phyloP scores from a whole-genome alignment of 2,329 filamentous ascomycete genomes.

The Penicillium frequentans region DNA sequence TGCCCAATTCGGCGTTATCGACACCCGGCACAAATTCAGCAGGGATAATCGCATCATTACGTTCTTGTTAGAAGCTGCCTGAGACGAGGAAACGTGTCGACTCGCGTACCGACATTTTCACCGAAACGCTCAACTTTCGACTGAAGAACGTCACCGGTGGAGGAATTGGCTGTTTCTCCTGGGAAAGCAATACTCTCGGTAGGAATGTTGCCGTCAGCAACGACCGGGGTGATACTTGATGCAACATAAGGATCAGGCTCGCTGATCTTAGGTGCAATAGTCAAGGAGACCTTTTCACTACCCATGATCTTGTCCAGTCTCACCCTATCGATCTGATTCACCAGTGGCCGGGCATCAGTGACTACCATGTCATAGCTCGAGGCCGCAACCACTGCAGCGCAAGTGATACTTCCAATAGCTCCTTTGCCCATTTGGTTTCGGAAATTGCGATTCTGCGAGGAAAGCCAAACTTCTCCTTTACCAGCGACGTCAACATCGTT shows the following conservation, averaged over 20 bases:
- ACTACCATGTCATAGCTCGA: slow-evolving; percentile 47
- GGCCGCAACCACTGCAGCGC: slow-evolving; percentile 47
- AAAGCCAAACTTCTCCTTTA: slow-evolving; percentile 46
- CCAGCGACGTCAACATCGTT: slow-evolving; percentile 38
- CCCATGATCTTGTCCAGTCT: neutral
- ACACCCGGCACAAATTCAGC: slow-evolving; percentile 10
- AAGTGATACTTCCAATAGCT: slow-evolving; percentile 33
- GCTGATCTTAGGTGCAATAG: slow-evolving; percentile 26
- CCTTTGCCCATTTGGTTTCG: slow-evolving; percentile 31
- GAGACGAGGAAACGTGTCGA: neutral
- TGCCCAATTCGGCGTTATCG: slow-evolving; percentile 9
- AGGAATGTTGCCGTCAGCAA: neutral
- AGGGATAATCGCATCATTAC: slow-evolving; percentile 6
- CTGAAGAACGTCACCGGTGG: neutral
- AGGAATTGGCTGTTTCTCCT: neutral
- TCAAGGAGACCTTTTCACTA: neutral
- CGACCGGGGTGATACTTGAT: neutral
- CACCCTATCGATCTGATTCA: slow-evolving; percentile 2
- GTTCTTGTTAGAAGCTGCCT: neutral
- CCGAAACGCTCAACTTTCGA: slow-evolving; percentile 8
- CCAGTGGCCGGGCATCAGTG: slow-evolving; percentile 37
- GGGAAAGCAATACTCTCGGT: neutral
- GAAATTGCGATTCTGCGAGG: slow-evolving; percentile 49
- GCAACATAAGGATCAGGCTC: neutral
- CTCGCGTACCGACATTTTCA: slow-evolving; percentile 9